Base-by-base conservation (phyloP, 2,329 filamentous ascomycete genomes). In the Simplicillium sp. region DNA sequence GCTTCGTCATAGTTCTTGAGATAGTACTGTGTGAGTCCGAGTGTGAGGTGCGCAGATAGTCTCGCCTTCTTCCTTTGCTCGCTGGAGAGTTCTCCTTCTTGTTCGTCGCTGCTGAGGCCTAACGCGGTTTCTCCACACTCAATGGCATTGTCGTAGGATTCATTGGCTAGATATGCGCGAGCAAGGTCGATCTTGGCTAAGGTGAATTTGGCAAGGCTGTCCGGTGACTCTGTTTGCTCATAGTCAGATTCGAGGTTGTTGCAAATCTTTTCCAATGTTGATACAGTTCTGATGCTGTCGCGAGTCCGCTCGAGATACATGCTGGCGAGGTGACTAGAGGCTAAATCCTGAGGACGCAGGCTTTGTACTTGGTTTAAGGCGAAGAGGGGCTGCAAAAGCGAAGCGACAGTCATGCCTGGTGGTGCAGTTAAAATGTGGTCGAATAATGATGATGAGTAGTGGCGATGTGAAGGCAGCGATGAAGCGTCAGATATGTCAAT, bases 401-500 rank as follows among this genome's bases (percentile, higher is more conserved):
- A 83, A 46, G 64, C 78, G 52, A 71, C 70, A 59, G 56, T 73
- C 45, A 63, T 54, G 48, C 54, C 68, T 29, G 69, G 43, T 2
- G 77, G 64, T 2, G 75, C 73, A 2, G 75, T 69, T 12, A 87
- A 59, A 7, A 95, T 69, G 48, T 87, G 72, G 52, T 98, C 90
- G 56, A 98, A 97, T 37, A 85, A 71, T 1, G 87, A 84, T 0
- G 83, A 67, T 0, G 87, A 74, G 56, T 89, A 97, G 56, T 90
- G 85, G 25, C 82, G 77, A 56, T 88, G 85, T 0, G 82, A 79
- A 4, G 87, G 68, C 3, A 81, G 59, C 0, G 83, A 81, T 0
- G 84, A 84, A 0, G 87, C 82, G 45, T 87, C 85, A 0, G 87
- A 81, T 37, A 98, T 90, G 47, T 94, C 89, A 66, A 95, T 92